Evolutionary conservation across 2,329 filamentous ascomycete species (phyloP).

Genomic region (Cytospora piceae): DNA sequence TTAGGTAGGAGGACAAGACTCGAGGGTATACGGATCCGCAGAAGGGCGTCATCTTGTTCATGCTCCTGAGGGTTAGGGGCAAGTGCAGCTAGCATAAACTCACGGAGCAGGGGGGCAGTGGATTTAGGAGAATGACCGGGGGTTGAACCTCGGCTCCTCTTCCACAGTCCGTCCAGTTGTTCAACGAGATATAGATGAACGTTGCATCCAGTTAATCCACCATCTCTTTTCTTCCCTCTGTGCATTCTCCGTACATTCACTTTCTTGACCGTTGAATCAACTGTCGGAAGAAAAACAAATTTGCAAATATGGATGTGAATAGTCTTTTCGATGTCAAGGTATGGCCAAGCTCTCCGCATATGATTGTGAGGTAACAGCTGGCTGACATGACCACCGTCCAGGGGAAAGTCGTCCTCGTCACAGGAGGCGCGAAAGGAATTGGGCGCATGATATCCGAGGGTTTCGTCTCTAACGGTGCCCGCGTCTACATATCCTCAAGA

Average conservation of each 20-base stretch:
- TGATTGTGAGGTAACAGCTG: neutral
- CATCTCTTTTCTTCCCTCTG: neutral
- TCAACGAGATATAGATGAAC: neutral
- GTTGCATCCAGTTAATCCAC: neutral
- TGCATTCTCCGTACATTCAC: neutral
- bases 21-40: too few relatives aligned
- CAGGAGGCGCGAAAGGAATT: constrained; percentile 64
- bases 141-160: neutral
- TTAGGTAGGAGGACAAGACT: neutral
- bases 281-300: neutral
- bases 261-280: neutral
- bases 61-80: neutral
- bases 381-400: constrained; percentile 33
- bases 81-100: neutral
- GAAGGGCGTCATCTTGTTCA: neutral
- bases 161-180: neutral
- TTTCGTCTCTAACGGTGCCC: constrained; percentile 66
- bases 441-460: constrained; percentile 70
- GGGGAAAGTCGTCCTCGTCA: constrained; percentile 63
- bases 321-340: constrained; percentile 65
- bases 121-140: neutral
- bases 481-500: constrained; percentile 67
- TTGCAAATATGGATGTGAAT: constrained; percentile 50
- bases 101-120: neutral
- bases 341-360: constrained; percentile 29